phyloP scores from a whole-genome alignment of 2,329 filamentous ascomycete species.

The Claviceps maximensis region DNA sequence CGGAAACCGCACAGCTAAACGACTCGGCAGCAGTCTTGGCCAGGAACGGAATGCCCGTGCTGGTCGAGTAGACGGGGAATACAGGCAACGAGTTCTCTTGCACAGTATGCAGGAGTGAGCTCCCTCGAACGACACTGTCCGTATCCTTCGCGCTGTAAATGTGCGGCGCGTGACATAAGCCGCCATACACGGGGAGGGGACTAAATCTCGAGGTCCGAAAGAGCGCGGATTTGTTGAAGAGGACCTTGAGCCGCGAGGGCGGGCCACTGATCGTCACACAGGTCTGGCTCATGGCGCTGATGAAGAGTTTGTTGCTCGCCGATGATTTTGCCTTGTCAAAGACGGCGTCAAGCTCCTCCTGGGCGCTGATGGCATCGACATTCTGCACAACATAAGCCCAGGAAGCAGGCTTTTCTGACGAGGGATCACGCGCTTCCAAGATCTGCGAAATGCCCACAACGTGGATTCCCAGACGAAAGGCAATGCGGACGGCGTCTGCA shows the following conservation, averaged over 20 bases:
- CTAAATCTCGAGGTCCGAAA: constrained; percentile 16
- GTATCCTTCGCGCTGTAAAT: constrained; percentile 22
- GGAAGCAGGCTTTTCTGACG: constrained; percentile 14
- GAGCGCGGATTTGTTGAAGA: constrained; percentile 14
- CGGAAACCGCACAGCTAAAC: constrained; percentile 5
- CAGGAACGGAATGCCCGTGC: constrained; percentile 6
- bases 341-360: constrained; percentile 24
- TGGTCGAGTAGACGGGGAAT: constrained; percentile 5
- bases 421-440: constrained; percentile 22
- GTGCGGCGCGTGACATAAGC: constrained; percentile 27
- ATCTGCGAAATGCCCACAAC: constrained; percentile 29
- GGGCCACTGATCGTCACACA: constrained; percentile 27
- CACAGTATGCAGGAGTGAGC: not conserved
- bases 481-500: constrained; percentile 26
- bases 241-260: constrained; percentile 11
- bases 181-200: constrained; percentile 22
- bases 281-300: constrained; percentile 21
- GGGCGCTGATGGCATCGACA: constrained; percentile 17
- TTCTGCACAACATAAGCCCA: constrained; percentile 30
- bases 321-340: constrained; percentile 11
- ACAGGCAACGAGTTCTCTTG: not conserved
- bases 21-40: constrained; percentile 5
- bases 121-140: constrained; percentile 11
- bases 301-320: constrained; percentile 24
- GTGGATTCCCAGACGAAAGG: constrained; percentile 32